Evolutionary conservation across 2,329 filamentous ascomycete species (phyloP), one percentile per base, ranked within the genome.

Genomic region (Meredithiella fracta): DNA sequence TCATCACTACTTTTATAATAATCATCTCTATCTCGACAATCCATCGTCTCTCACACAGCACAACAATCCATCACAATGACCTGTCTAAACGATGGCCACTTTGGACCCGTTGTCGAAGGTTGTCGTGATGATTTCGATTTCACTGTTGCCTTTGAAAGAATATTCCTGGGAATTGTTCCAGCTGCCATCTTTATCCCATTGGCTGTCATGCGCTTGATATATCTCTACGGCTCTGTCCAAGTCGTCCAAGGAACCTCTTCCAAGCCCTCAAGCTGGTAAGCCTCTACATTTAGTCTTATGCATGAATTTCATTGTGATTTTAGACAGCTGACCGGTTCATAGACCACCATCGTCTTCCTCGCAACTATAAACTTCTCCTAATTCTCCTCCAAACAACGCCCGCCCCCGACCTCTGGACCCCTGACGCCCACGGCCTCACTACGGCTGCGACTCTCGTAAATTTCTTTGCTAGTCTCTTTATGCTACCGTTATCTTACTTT

Each of bases 71-170:
- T 38, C 9, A 50, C 34, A 25, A 25, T 49, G 23, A 31, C n/a
- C 26, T 70, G 69, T 51, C 59, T 63, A 51, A 67, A 67, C 60
- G 71, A 73, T 58, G 61, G 62, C 44, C 61, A 66, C 22, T 66
- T 74, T 20, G 73, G 73, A 2, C 73, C 73, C 0, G 60, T 62
- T 5, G 70, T 76, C n/a, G 60, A 60, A 8, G 72, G 70, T 22
- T 76, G 73, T 56, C 70, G 73, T 8, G 68, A 64, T 53, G 68
- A 73, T 57, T 76, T 76, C 55, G 73, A 76, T 61, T 75, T 76
- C 57, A 76, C 73, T 1, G 63, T 75, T 52, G 67, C 66, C 26
- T 76, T 77, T 55, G 73, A 76, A 61, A 65, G 70, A 20, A 64
- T 73, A 3, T 67, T 75, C 52, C 66, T 76, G n/a, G 67, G 68